phyloP scores from a whole-genome alignment of 2,329 filamentous ascomycete species.

The Fusarium sp. region DNA sequence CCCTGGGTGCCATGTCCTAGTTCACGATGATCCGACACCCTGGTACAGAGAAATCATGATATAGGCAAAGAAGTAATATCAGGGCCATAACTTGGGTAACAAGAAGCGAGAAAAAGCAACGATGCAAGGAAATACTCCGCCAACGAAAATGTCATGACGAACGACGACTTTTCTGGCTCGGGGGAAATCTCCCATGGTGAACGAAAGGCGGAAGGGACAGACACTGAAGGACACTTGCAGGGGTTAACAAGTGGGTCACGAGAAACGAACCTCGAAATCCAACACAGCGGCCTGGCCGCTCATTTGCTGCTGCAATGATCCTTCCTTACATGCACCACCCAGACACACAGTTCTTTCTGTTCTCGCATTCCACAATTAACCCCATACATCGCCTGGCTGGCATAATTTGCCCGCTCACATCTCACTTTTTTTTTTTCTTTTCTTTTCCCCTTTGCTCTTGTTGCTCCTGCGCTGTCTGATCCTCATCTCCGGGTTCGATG shows the following conservation, averaged over 20 bases:
- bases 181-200: not conserved
- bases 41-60: conserved; percentile 14
- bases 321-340: conserved; percentile 1
- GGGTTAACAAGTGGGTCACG: conserved; percentile 26
- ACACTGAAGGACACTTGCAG: conserved; percentile 18
- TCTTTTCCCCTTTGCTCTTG: not conserved
- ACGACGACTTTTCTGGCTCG: conserved; percentile 9
- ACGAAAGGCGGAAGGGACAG: conserved; percentile 24
- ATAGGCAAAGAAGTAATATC: conserved; percentile 23
- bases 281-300: conserved; percentile 11
- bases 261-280: conserved; percentile 26
- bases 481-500: conserved; percentile 20
- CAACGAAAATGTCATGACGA: not conserved
- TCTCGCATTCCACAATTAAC: conserved; percentile 14
- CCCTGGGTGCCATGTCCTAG: conserved; percentile 11
- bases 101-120: not conserved
- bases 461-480: conserved; percentile 10
- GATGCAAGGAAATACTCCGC: not conserved
- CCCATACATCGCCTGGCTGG: not conserved
- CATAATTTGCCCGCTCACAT: not conserved
- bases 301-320: not conserved
- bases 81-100: not conserved
- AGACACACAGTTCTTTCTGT: conserved; percentile 10
- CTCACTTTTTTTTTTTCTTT: conserved; percentile 18
- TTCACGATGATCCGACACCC: conserved; percentile 23